phyloP scores from a whole-genome alignment of 192 early-diverging fungal species.

The Coemansia sp. region DNA sequence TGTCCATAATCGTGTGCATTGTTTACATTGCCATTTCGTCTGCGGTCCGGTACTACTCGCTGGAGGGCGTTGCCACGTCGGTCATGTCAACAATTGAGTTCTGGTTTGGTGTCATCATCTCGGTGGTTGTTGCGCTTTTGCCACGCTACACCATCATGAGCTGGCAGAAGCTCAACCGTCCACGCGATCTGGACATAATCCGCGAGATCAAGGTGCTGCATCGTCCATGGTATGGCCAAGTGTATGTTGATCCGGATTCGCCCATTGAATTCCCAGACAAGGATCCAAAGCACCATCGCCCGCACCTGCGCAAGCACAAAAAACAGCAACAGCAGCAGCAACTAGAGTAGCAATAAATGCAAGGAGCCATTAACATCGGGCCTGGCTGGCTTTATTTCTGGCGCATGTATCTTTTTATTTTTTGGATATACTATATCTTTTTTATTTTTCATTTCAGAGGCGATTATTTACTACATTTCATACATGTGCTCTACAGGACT shows the following conservation, averaged over 20 bases:
- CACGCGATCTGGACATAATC: conserved; percentile 67
- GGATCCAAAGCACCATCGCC: conserved; percentile 22
- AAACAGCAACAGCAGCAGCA: conserved; percentile 6
- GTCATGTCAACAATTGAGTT: conserved; percentile 70
- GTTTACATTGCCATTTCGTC: conserved; percentile 71
- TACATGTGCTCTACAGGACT: neutral
- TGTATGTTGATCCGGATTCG: conserved; percentile 50
- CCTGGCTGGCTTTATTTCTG: too few species aligned
- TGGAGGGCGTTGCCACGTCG: conserved; percentile 69
- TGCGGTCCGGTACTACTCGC: conserved; percentile 55
- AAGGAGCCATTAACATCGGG: neutral
- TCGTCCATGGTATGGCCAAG: conserved; percentile 56
- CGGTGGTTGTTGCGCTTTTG: conserved; percentile 69
- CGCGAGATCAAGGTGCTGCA: conserved; percentile 59
- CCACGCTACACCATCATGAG: conserved; percentile 71
- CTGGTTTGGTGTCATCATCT: conserved; percentile 71
- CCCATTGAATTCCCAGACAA: conserved; percentile 20
- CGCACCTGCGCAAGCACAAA: conserved; percentile 17
- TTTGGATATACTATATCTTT: too few species aligned
- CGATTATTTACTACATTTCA: neutral
- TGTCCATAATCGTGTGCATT: conserved; percentile 70
- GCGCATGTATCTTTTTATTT: too few species aligned
- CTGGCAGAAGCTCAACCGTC: conserved; percentile 64
- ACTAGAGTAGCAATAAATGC: neutral
- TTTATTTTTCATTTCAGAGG: neutral